phyloP scores from a whole-genome alignment of 306 rosid genomes.

The Acacia confusa region DNA sequence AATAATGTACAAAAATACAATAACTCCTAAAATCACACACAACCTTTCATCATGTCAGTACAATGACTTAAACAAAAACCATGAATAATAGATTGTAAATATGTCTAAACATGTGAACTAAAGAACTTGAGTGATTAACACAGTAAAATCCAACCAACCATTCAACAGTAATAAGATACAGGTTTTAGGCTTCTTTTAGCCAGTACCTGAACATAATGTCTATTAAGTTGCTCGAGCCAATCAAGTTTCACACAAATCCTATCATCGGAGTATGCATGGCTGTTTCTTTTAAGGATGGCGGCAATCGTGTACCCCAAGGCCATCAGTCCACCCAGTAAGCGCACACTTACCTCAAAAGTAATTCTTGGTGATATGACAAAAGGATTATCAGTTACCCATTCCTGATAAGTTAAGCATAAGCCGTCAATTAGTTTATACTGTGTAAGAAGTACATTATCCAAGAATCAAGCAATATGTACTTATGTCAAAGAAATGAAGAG shows the following conservation, averaged over 20 bases:
- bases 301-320: conserved; percentile 99
- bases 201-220: conserved; percentile 88
- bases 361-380: conserved; percentile 98
- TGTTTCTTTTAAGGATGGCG: conserved; percentile 86
- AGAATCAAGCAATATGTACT: background rate
- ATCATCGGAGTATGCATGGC: conserved; percentile 81
- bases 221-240: conserved; percentile 93
- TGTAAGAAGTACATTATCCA: conserved; percentile 4
- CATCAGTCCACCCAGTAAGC: conserved; percentile 98
- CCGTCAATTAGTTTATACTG: conserved; percentile 27
- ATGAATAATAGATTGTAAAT: conserved; percentile 8
- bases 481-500: background rate
- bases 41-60: background rate
- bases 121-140: conserved; percentile 16
- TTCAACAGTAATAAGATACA: conserved; percentile 14
- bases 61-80: conserved; percentile 16
- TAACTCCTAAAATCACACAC: background rate
- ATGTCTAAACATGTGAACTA: conserved; percentile 19
- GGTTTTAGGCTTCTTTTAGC: background rate
- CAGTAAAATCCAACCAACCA: conserved; percentile 18
- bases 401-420: conserved; percentile 52
- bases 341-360: conserved; percentile 98
- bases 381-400: conserved; percentile 96
- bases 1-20: background rate
- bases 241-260: conserved; percentile 80